Base-by-base conservation (phyloP, 164 flowering plant species). In the Kalanchoe fedtschenkoi region DNA sequence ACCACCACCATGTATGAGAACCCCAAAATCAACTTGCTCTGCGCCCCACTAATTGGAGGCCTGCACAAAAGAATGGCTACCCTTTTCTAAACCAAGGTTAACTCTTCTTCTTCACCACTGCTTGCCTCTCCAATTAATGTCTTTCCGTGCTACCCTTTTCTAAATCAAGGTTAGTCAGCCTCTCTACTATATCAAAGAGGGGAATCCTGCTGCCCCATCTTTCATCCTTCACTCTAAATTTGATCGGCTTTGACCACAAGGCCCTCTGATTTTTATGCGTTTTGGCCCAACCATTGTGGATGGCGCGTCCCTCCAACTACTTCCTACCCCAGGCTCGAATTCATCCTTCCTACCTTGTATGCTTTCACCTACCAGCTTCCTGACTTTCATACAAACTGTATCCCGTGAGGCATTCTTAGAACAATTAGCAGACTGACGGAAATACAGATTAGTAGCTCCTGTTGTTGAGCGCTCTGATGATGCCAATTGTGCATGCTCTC, bases 241-340 rank as follows among this genome's bases (percentile, higher is more conserved):
- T 57, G 79, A 76, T 3, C 32, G 22, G 55, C 30, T 26, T n/a
- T 51, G 56, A 11, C 32, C 9, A 8, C 32, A 51, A 51, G 91
- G 85, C 24, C 87, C 93, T 82, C 70, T 83, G 58, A 88, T 80
- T 77, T 86, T 91, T 22, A 86, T 70, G n/a, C 79, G 89, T 73
- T 84, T 90, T 5, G 81, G 82, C 67, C 77, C 88, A 30, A 68
- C 70, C 63, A 81, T 86, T 24, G 75, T 4, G 1, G 77, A 72
- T 16, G 74, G 67, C 32, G 73, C 66, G 65, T 80, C 82, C 70
- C 77, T 72, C 53, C 14, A 41, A 9, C 59, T 53, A 64, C 69
- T 76, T 54, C 75, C 76, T 19, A 34, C 28, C 6, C 72, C 77
- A 53, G 64, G 54, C 44, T 71, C 75, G 28, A 65, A 65, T 38